phyloP scores from a whole-genome alignment of 331 rosid genomes.

The Phaseolus coccineus region DNA sequence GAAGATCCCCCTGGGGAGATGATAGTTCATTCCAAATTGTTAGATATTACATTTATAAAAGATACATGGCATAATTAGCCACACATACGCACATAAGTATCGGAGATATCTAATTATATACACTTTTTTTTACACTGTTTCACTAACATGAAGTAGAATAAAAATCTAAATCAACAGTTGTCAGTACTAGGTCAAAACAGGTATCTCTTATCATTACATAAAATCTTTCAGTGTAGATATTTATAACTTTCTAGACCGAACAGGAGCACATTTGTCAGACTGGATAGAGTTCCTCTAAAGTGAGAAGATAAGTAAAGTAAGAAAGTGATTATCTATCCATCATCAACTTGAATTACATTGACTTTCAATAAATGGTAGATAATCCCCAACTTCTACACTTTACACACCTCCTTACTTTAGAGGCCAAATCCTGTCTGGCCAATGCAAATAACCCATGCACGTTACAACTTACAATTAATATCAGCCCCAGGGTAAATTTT shows the following conservation, averaged over 20 bases:
- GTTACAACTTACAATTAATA: not conserved
- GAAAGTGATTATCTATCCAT: not conserved
- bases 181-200: not conserved
- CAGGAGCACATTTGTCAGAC: constrained; percentile 9
- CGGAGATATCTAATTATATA: constrained; percentile 23
- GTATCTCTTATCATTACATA: constrained; percentile 5
- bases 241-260: not conserved
- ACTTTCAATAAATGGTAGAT: not conserved
- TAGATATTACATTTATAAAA: constrained; percentile 32
- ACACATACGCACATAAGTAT: not conserved
- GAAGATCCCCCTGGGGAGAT: constrained; percentile 75
- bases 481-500: not conserved
- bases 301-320: not conserved
- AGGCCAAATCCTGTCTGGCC: not conserved
- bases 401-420: not conserved
- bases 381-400: not conserved
- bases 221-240: constrained; percentile 6
- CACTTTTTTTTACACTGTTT: not conserved
- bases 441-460: not conserved
- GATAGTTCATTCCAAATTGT: constrained; percentile 37
- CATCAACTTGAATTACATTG: not conserved
- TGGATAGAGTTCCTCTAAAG: not conserved
- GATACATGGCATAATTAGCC: not conserved
- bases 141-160: constrained; percentile 2
- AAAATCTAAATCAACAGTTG: not conserved